A percentile compares a stretch with the other conserved stretches of the same genome.
Conservation (phyloP, 192 early-diverging fungal genomes). For the Rhizophagus prolifer region DNA sequence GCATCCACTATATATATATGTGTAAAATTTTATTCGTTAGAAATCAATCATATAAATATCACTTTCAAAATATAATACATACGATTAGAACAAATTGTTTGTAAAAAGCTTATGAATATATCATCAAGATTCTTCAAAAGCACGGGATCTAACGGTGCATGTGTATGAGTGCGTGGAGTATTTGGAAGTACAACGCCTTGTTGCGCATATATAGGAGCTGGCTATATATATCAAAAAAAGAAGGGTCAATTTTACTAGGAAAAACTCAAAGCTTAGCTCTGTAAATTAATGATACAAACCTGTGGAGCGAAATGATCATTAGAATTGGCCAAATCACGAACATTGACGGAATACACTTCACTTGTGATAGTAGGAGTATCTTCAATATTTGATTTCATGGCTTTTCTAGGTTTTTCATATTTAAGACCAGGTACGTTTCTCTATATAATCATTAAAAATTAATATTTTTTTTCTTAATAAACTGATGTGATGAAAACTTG, state of each 20-base stretch:
- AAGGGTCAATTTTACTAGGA: neutral
- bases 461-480: neutral
- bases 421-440: neutral
- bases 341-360: constrained; percentile 27
- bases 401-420: constrained; percentile 25
- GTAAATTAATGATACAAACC: neutral
- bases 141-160: constrained; percentile 45
- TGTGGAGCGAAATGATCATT: neutral
- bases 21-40: neutral
- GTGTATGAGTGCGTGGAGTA: constrained; percentile 40
- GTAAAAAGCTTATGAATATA: constrained; percentile 66
- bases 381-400: constrained; percentile 19
- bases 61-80: constrained; percentile 34
- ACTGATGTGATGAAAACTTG: neutral
- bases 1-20: constrained; percentile 50
- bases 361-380: constrained; percentile 28
- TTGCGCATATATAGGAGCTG: neutral
- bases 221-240: neutral
- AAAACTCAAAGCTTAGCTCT: neutral
- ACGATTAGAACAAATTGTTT: constrained; percentile 67
- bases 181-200: constrained; percentile 2
- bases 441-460: neutral
- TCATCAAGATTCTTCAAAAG: constrained; percentile 58
- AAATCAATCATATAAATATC: neutral
- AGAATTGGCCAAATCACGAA: neutral